These are phyloP conservation scores for Pouteria campechiana DNA, from an alignment of 179 eudicot species.

Conservation along the genomic window DNA sequence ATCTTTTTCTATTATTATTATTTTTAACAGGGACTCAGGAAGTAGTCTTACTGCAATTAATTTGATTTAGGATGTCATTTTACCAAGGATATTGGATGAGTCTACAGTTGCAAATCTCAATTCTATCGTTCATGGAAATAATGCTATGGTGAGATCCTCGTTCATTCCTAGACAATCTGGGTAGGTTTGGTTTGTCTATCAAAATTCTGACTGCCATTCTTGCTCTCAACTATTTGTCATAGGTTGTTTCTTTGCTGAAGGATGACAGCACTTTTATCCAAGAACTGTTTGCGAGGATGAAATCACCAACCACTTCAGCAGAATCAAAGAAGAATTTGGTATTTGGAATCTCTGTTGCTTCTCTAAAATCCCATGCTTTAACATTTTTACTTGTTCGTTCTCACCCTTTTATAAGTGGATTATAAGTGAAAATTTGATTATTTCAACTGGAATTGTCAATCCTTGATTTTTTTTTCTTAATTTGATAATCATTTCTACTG, in stretches of 20 bases:
- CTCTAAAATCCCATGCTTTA: neutral
- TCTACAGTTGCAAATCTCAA: constrained; percentile 59
- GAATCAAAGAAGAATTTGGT: constrained; percentile 91
- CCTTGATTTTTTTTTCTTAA: too few relatives aligned
- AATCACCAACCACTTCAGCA: constrained; percentile 37
- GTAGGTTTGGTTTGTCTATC: neutral
- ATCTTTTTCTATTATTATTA: constrained; percentile 1
- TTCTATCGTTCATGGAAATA: constrained; percentile 79
- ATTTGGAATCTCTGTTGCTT: constrained; percentile 4
- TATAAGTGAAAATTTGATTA: too few relatives aligned
- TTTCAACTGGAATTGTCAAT: too few relatives aligned
- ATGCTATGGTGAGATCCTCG: constrained; percentile 49
- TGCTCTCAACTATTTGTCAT: constrained; percentile 7
- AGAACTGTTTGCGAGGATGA: constrained; percentile 72
- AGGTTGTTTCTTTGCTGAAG: constrained; percentile 83
- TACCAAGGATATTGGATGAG: constrained; percentile 81
- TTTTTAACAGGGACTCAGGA: neutral
- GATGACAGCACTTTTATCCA: constrained; percentile 77
- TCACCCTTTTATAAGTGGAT: too few relatives aligned
- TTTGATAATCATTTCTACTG: too few relatives aligned
- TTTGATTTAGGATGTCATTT: constrained; percentile 63
- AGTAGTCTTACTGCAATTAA: neutral
- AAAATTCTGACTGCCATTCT: too few relatives aligned
- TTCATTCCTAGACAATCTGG: neutral
- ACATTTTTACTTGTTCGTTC: too few relatives aligned